Evolutionary conservation across 257 asterid species (phyloP).

Genomic region (Nemophila menziesii): DNA sequence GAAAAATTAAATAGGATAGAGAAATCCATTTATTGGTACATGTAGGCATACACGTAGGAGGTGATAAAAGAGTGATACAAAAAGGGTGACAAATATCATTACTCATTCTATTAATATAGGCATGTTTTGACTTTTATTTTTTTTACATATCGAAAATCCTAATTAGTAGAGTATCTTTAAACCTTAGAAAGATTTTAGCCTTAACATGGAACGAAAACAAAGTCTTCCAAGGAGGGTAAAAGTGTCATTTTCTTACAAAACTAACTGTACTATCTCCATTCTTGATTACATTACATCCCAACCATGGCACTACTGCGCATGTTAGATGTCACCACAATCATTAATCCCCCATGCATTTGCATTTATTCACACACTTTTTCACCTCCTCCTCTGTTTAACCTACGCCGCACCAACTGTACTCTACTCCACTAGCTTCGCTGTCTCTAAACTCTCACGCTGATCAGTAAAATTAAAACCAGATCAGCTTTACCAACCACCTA

Average conservation of each 20-base stretch:
- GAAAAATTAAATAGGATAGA: too few relatives aligned
- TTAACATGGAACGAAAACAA: too few relatives aligned
- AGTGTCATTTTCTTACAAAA: conserved; percentile 33
- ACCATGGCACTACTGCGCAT: conserved; percentile 31
- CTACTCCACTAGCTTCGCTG: conserved; percentile 19
- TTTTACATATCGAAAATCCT: too few relatives aligned
- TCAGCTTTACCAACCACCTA: conserved; percentile 14
- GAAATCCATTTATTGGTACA: too few relatives aligned
- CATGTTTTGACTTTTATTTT: too few relatives aligned
- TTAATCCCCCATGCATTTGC: conserved; percentile 8
- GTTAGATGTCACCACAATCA: conserved; percentile 51
- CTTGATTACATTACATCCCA: background rate
- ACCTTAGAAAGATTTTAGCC: too few relatives aligned
- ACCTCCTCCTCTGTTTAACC: conserved; percentile 27
- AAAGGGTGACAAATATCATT: too few relatives aligned
- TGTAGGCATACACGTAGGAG: too few relatives aligned
- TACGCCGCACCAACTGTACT: conserved; percentile 21
- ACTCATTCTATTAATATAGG: too few relatives aligned
- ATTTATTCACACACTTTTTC: background rate
- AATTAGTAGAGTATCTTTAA: too few relatives aligned
- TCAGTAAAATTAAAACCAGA: conserved; percentile 23
- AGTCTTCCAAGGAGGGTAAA: conserved; percentile 32
- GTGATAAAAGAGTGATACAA: too few relatives aligned
- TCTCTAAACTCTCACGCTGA: conserved; percentile 20
- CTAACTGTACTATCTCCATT: conserved; percentile 6